A percentile compares a stretch with the other conserved stretches of the same genome.
Conservation (phyloP, 164 flowering plant species). For the Magnolia sinica region DNA sequence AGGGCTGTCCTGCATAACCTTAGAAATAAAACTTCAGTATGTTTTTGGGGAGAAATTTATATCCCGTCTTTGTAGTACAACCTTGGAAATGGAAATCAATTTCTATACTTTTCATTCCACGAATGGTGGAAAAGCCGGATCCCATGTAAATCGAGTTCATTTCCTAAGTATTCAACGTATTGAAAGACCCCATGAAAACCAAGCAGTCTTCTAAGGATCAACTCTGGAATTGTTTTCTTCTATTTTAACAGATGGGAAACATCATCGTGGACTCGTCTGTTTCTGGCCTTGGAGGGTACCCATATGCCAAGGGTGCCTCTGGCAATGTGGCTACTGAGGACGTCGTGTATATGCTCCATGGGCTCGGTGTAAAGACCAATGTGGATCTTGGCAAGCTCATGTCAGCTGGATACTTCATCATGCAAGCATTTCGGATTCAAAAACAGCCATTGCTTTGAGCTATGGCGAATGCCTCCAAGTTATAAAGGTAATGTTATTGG, state of each 20-base stretch:
- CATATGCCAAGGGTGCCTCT: slow-evolving; percentile 97
- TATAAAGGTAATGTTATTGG: slow-evolving; percentile 18
- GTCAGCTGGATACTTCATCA: slow-evolving; percentile 83
- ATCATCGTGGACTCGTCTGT: slow-evolving; percentile 79
- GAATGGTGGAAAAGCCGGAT: no score
- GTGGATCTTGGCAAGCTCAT: slow-evolving; percentile 83
- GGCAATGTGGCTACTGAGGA: slow-evolving; percentile 99
- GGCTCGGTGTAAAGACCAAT: slow-evolving; percentile 81
- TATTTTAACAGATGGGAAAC: slow-evolving; percentile 78
- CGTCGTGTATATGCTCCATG: slow-evolving; percentile 91
- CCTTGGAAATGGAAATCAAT: no score
- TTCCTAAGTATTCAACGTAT: no score
- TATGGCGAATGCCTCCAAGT: slow-evolving; percentile 63
- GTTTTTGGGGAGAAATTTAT: no score
- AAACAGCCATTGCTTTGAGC: slow-evolving; percentile 75
- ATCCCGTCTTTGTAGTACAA: no score
- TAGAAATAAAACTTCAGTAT: no score
- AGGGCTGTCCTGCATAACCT: no score
- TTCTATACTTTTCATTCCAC: no score
- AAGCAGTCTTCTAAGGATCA: no score
- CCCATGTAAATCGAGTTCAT: no score
- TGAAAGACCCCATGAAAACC: no score
- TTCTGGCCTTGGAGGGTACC: slow-evolving; percentile 98
- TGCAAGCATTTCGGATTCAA: slow-evolving; percentile 76
- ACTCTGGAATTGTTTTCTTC: no score